These are phyloP conservation scores for Glycyrrhiza uralensis DNA, from an alignment of 306 rosid species.

Conservation along the genomic window DNA sequence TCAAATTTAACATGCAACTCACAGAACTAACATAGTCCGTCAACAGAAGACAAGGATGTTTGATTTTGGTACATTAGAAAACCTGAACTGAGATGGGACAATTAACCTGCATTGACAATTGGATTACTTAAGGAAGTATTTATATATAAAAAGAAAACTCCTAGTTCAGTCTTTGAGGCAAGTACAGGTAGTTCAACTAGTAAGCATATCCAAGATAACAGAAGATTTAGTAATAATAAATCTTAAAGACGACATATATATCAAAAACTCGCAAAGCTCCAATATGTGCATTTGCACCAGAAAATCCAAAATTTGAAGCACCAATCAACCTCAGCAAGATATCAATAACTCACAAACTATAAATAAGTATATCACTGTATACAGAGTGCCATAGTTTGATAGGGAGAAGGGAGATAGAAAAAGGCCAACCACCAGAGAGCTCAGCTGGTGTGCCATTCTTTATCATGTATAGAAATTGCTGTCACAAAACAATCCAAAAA, in stretches of 20 bases:
- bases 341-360: conserved; percentile 3
- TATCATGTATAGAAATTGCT: neutral
- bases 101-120: conserved; percentile 34
- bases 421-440: neutral
- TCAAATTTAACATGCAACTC: conserved; percentile 17
- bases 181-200: neutral
- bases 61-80: conserved; percentile 15
- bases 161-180: neutral
- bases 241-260: neutral
- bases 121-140: conserved; percentile 1
- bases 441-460: neutral
- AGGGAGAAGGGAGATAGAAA: neutral
- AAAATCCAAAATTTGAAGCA: conserved; percentile 19
- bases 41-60: conserved; percentile 27
- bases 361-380: neutral
- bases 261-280: neutral
- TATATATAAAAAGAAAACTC: neutral
- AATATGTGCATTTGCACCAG: neutral
- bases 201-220: neutral
- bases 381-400: neutral
- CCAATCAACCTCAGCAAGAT: neutral
- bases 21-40: conserved; percentile 22
- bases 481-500: conserved; percentile 1
- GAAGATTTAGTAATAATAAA: conserved; percentile 10
- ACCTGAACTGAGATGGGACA: conserved; percentile 14